Percentiles rank a stretch among this genome's conserved stretches.
These are phyloP conservation scores for Kernera saxatilis DNA, from an alignment of 345 rosid species.

Conservation along the genomic window DNA sequence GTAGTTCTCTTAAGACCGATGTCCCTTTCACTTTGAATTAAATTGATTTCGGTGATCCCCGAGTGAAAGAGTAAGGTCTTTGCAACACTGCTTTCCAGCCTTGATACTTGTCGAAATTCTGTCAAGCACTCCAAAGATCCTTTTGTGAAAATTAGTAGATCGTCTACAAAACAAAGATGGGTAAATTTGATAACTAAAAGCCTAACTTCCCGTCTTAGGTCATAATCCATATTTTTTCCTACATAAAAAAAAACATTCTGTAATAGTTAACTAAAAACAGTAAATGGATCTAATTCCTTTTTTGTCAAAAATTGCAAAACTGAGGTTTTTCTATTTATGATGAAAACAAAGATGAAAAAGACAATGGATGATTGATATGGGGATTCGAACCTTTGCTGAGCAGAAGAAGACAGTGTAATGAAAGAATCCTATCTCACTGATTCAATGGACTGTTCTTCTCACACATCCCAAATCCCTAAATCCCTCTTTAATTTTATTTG, in stretches of 20 bases:
- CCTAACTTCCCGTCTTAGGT: too few species aligned
- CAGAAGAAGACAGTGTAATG: conserved; percentile 22
- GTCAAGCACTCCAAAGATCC: too few species aligned
- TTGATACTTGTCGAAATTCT: too few species aligned
- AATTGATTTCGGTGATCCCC: too few species aligned
- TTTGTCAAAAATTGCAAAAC: neutral
- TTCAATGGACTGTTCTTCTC: conserved; percentile 28
- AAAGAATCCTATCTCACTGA: conserved; percentile 26
- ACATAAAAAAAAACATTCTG: too few species aligned
- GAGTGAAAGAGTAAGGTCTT: too few species aligned
- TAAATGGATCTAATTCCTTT: neutral
- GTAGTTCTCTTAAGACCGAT: too few species aligned
- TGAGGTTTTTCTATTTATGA: neutral
- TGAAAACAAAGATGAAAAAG: conserved; percentile 27
- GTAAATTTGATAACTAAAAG: too few species aligned
- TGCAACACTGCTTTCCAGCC: too few species aligned
- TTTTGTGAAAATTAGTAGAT: neutral
- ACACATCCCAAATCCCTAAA: conserved; percentile 13
- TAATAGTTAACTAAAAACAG: neutral
- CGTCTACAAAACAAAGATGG: too few species aligned
- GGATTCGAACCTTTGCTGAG: conserved; percentile 24
- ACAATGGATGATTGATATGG: conserved; percentile 23
- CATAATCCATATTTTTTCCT: too few species aligned
- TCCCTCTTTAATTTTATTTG: neutral
- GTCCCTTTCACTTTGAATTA: too few species aligned